A percentile compares a stretch with the other conserved stretches of the same genome.
phyloP scores from a whole-genome alignment of 2,329 filamentous ascomycete genomes.

The Sclerotinia minor region DNA sequence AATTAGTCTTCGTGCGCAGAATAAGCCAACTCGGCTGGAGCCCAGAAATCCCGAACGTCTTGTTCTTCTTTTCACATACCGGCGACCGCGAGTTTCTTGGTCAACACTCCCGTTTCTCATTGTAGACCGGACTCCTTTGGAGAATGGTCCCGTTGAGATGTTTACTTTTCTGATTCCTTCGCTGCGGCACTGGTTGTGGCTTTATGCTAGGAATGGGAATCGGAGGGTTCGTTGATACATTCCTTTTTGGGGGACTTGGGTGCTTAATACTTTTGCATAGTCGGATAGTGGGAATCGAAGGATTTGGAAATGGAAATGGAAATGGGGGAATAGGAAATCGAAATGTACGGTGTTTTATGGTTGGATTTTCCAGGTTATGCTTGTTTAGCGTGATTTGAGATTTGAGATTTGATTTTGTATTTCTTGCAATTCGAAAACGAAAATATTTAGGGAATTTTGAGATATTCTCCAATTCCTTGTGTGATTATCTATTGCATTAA shows the following conservation, averaged over 20 bases:
- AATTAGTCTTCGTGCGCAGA: conserved; percentile 98
- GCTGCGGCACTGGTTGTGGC: conserved; percentile 21
- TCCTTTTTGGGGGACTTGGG: not conserved
- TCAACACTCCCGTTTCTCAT: conserved; percentile 33
- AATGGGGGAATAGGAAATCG: no score
- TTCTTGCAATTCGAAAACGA: no score
- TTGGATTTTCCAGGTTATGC: not conserved
- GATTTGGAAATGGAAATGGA: not conserved
- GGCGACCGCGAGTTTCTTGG: conserved; percentile 34
- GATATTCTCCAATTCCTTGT: not conserved
- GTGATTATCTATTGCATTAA: no score
- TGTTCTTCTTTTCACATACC: conserved; percentile 41
- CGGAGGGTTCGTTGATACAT: conserved; percentile 17
- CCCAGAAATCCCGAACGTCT: conserved; percentile 42
- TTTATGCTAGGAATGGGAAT: conserved; percentile 19
- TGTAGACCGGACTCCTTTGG: conserved; percentile 24
- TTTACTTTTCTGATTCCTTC: conserved; percentile 25
- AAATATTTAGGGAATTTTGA: not conserved
- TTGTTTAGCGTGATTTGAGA: no score
- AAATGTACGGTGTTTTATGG: not conserved
- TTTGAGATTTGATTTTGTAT: not conserved
- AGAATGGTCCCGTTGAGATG: conserved; percentile 23
- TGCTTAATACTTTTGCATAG: not conserved
- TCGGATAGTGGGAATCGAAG: not conserved
- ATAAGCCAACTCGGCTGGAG: conserved; percentile 41